Evolutionary conservation across 1,284 basidiomycete species (phyloP).

Genomic region (Stereum hirsutum): DNA sequence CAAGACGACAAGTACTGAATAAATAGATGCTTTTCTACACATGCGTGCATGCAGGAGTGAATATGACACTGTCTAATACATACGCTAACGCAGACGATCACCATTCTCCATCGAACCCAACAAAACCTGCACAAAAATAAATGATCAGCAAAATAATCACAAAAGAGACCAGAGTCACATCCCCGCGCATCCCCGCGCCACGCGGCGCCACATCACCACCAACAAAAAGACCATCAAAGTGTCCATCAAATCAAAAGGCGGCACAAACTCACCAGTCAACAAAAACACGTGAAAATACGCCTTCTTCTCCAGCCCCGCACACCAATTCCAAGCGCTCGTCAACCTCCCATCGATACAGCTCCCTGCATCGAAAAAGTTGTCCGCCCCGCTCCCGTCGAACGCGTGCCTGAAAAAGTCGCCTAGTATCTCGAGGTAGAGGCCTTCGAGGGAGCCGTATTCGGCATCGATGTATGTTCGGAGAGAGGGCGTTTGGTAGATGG

Average conservation of each 20-base stretch:
- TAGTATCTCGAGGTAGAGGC: conserved; percentile 57
- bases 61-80: no score
- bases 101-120: conserved; percentile 81
- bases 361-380: conserved; percentile 73
- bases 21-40: no score
- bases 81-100: no score
- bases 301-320: conserved; percentile 73
- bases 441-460: conserved; percentile 69
- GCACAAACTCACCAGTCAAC: conserved; percentile 46
- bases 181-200: no score
- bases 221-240: no score
- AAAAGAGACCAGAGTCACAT: background rate
- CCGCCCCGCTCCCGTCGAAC: conserved; percentile 76
- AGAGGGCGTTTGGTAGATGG: conserved; percentile 54
- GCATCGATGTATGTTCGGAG: conserved; percentile 67
- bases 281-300: conserved; percentile 72
- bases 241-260: no score
- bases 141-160: background rate
- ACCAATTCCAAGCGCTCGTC: conserved; percentile 86
- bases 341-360: conserved; percentile 56
- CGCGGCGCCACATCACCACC: no score
- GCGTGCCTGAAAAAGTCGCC: conserved; percentile 77
- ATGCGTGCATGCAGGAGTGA: no score
- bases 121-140: conserved; percentile 42
- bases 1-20: no score